Evolutionary conservation across 768 basidiomycete species (phyloP).

Genomic region (Chalciporus piperatus): DNA sequence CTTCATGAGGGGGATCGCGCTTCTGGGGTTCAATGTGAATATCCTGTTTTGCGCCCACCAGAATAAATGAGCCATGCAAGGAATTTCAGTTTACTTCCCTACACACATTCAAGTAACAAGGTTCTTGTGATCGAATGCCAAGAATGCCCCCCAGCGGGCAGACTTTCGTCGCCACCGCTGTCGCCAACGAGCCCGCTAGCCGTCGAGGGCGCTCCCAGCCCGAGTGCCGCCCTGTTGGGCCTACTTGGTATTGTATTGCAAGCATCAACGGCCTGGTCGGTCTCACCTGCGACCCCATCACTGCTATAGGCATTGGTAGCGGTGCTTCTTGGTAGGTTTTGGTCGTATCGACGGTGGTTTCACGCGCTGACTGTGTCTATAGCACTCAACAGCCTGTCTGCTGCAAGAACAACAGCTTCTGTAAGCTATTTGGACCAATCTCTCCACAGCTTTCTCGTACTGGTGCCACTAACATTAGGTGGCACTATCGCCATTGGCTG

Average conservation of each 20-base stretch:
- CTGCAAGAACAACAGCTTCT: background rate
- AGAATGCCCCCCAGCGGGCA: background rate
- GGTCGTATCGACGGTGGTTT: background rate
- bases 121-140: no score
- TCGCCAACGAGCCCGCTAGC: background rate
- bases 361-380: background rate
- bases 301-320: background rate
- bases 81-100: background rate
- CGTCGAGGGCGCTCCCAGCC: background rate
- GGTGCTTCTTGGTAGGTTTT: constrained; percentile 1
- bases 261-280: background rate
- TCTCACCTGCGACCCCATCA: background rate
- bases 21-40: background rate
- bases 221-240: background rate
- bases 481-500: background rate
- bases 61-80: background rate
- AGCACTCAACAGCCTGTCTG: background rate
- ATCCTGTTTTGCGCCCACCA: background rate
- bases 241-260: background rate
- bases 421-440: constrained; percentile 1
- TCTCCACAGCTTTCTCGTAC: background rate
- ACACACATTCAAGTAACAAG: background rate
- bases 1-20: background rate
- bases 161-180: background rate
- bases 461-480: background rate